Percentiles rank a stretch among this genome's conserved stretches.
Evolutionary conservation across 2,329 filamentous ascomycete genomes (phyloP).

Genomic region (Colletotrichum cordylinicola): DNA sequence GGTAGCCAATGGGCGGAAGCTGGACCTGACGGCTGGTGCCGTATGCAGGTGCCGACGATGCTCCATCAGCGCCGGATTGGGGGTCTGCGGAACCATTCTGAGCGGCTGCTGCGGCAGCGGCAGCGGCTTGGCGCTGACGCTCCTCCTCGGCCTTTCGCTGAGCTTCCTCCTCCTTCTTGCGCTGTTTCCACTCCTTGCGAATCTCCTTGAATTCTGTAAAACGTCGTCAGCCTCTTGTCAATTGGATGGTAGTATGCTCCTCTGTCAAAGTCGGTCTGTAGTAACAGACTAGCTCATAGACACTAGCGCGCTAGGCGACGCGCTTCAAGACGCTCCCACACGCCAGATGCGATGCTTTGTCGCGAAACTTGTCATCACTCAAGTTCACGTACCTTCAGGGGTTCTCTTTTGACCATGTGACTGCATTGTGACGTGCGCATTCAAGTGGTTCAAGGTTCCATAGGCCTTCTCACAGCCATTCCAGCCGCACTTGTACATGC

Average conservation of each 20-base stretch:
- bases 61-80: slow-evolving; percentile 53
- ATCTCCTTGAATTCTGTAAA: slow-evolving; percentile 95
- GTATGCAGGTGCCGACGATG: slow-evolving; percentile 62
- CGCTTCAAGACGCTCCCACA: background rate
- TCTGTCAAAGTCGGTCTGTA: background rate
- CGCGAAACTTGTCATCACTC: background rate
- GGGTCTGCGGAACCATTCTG: slow-evolving; percentile 56
- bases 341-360: background rate
- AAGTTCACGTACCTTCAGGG: slow-evolving; percentile 84
- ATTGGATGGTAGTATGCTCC: background rate
- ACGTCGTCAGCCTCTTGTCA: slow-evolving; percentile 25
- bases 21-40: slow-evolving; percentile 65
- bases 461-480: slow-evolving; percentile 99
- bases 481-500: slow-evolving; percentile 99
- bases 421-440: slow-evolving; percentile 99
- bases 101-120: slow-evolving; percentile 53
- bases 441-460: slow-evolving; percentile 94
- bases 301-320: background rate
- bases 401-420: slow-evolving; percentile 94
- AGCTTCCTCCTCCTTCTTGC: slow-evolving; percentile 98
- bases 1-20: slow-evolving; percentile 78
- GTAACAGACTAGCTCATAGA: background rate
- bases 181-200: slow-evolving; percentile 97
- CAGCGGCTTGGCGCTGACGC: slow-evolving; percentile 63
- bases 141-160: slow-evolving; percentile 91